Conservation (phyloP, 1,284 basidiomycete species). For the Chondrostereum purpureum region DNA sequence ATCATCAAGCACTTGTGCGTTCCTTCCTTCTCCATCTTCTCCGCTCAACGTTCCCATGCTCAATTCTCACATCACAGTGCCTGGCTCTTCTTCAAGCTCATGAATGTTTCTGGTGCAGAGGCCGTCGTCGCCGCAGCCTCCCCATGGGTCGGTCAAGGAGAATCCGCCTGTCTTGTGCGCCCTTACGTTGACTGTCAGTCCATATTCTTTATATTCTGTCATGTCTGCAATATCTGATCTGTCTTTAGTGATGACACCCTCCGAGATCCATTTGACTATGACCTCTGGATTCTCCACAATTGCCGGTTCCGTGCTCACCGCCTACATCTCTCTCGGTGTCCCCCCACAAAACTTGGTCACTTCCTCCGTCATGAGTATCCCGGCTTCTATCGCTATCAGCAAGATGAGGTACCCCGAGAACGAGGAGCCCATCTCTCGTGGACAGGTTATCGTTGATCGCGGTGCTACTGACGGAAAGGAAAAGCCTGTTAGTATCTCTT, state of each 20-base stretch:
- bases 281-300: conserved; percentile 91
- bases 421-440: conserved; percentile 82
- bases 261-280: conserved; percentile 86
- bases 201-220: background rate
- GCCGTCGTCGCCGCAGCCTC: conserved; percentile 88
- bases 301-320: conserved; percentile 81
- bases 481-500: conserved; percentile 4
- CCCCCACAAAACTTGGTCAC: conserved; percentile 81
- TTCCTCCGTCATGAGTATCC: conserved; percentile 91
- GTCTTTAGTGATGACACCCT: conserved; percentile 68
- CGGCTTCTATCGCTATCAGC: conserved; percentile 86
- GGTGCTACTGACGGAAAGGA: conserved; percentile 42
- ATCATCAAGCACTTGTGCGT: conserved; percentile 72
- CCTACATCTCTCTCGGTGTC: conserved; percentile 81
- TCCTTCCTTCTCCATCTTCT: conserved; percentile 1
- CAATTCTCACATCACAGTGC: conserved; percentile 54
- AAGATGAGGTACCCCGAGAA: conserved; percentile 82
- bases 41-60: conserved; percentile 3
- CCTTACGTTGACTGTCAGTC: conserved; percentile 71
- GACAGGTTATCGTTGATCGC: conserved; percentile 72
- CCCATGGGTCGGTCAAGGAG: conserved; percentile 88
- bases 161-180: conserved; percentile 77
- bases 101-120: conserved; percentile 85
- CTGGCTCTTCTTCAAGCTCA: conserved; percentile 88
- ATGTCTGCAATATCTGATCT: conserved; percentile 9